Evolutionary conservation across 345 rosid genomes (phyloP).

Genomic region (Lenwebbia sp.): DNA sequence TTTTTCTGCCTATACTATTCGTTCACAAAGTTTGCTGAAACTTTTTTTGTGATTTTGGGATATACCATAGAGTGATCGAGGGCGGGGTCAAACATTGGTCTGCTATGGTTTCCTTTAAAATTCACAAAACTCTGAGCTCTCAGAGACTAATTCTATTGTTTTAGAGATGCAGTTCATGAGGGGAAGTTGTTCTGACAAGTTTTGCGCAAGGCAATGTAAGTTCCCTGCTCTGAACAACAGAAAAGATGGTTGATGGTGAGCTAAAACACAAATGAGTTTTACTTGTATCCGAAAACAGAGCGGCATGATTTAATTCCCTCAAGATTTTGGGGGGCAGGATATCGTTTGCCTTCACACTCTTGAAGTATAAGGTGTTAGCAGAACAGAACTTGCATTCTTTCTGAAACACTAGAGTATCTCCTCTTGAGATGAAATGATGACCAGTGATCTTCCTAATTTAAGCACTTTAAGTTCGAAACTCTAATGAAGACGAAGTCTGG

Average conservation of each 20-base stretch:
- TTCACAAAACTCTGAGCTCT: neutral
- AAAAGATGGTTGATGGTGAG: no score
- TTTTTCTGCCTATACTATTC: neutral
- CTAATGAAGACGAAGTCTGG: neutral
- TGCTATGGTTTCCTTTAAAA: no score
- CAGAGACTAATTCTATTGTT: neutral
- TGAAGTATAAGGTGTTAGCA: no score
- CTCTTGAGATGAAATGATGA: neutral
- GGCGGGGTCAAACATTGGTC: neutral
- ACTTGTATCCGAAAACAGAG: no score
- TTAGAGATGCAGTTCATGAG: neutral
- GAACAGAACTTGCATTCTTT: no score
- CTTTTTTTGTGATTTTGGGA: neutral
- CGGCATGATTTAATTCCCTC: no score
- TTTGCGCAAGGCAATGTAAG: no score
- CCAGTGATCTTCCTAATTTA: neutral
- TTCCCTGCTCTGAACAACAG: no score
- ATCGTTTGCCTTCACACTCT: no score
- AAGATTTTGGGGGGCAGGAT: no score
- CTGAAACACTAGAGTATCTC: neutral
- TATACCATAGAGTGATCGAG: neutral
- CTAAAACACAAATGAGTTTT: no score
- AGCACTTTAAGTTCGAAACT: neutral
- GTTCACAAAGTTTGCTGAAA: neutral
- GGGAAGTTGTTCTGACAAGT: neutral